phyloP scores from a whole-genome alignment of 2,329 filamentous ascomycete genomes.

The Emericellopsis atlantica region DNA sequence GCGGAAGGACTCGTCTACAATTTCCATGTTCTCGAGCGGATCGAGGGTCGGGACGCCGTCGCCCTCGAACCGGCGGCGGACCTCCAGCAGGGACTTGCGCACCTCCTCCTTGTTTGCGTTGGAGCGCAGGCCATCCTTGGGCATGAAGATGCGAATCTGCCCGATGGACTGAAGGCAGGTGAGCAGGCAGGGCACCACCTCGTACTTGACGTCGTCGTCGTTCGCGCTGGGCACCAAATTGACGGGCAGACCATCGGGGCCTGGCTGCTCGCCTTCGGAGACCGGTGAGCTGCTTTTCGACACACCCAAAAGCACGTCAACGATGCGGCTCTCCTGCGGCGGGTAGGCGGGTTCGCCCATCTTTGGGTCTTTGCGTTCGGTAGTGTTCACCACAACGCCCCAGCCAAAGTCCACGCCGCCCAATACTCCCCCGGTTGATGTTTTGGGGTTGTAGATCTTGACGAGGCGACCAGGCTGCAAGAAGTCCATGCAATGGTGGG shows the following conservation, averaged over 20 bases:
- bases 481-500: conserved; percentile 73
- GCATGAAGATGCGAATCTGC: conserved; percentile 72
- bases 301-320: conserved; percentile 66
- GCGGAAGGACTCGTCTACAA: conserved; percentile 86
- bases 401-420: conserved; percentile 69
- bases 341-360: conserved; percentile 54
- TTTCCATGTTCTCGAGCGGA: conserved; percentile 92
- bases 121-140: conserved; percentile 56
- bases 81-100: conserved; percentile 62
- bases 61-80: conserved; percentile 68
- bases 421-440: conserved; percentile 24
- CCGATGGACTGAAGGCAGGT: conserved; percentile 77
- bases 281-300: conserved; percentile 32
- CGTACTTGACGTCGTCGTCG: conserved; percentile 11
- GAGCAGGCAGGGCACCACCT: conserved; percentile 64
- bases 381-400: conserved; percentile 75
- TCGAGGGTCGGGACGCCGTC: conserved; percentile 84
- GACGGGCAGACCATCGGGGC: conserved; percentile 36
- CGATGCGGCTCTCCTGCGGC: conserved; percentile 66
- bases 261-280: conserved; percentile 10
- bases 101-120: conserved; percentile 53
- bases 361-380: conserved; percentile 51
- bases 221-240: conserved; percentile 35
- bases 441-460: conserved; percentile 61
- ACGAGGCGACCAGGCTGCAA: conserved; percentile 81